These are phyloP conservation scores for Encephalitozoon romaleae DNA, from an alignment of 371 early-diverging fungal species.

Conservation along the genomic window DNA sequence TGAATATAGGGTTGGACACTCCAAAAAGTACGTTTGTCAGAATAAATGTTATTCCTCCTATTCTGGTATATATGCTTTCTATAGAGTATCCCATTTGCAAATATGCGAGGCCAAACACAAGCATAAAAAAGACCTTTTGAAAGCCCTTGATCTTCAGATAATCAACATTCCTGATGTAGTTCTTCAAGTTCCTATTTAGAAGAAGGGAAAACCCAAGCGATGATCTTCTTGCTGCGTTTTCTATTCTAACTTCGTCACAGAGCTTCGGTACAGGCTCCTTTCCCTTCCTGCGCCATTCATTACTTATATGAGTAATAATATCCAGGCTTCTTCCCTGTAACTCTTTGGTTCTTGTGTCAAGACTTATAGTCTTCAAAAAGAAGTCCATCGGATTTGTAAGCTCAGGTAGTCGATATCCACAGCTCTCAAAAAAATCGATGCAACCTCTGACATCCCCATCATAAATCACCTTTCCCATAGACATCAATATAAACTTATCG, in stretches of 20 bases:
- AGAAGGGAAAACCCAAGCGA: conserved; percentile 24
- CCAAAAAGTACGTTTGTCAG: conserved; percentile 62
- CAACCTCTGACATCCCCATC: conserved; percentile 61
- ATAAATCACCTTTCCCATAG: conserved; percentile 61
- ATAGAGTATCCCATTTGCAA: conserved; percentile 34
- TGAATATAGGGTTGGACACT: conserved; percentile 61
- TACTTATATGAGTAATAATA: conserved; percentile 53
- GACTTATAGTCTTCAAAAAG: conserved; percentile 66
- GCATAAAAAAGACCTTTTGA: conserved; percentile 49
- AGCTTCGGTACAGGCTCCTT: neutral
- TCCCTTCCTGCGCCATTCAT: conserved; percentile 32
- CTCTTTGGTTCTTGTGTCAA: conserved; percentile 57
- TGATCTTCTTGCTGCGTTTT: neutral
- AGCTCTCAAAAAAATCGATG: conserved; percentile 62
- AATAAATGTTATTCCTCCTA: conserved; percentile 62
- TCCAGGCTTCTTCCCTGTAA: conserved; percentile 34
- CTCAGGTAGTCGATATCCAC: conserved; percentile 66
- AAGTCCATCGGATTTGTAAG: conserved; percentile 70
- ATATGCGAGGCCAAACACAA: conserved; percentile 36
- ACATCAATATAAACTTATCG: conserved; percentile 73
- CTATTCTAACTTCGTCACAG: neutral
- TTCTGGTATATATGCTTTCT: conserved; percentile 60
- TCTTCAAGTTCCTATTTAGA: conserved; percentile 59
- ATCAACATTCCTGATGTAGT: conserved; percentile 51
- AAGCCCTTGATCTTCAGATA: conserved; percentile 56